Evolutionary conservation across 2,329 filamentous ascomycete genomes (phyloP), one percentile per base, ranked within the genome.

Genomic region (Shiraia bambusicola): DNA sequence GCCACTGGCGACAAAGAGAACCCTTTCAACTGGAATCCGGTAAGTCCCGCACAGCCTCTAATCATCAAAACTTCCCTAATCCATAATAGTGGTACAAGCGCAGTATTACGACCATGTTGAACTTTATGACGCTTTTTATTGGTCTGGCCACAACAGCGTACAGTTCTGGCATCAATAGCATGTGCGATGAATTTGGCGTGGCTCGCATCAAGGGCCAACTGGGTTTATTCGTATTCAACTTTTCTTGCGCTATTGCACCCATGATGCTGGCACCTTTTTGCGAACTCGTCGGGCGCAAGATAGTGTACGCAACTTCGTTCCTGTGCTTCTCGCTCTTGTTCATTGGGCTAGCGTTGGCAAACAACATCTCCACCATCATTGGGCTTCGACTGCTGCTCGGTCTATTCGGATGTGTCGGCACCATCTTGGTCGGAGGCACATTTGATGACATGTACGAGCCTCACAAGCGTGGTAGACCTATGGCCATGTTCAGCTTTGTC

Each of bases 371-470:
- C 27, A 58, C 54, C 15, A 58, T 60, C 33, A 60, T 60, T 38
- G 56, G 57, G 6, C 50, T 60, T 10, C 55, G 57, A n/a, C 49
- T 60, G 3, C 37, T 60, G 8, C 54, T 60, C 22, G 57, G 57
- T 38, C 43, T 60, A 17, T 60, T 60, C 27, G 57, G 57, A 6
- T 60, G 57, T 10, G 57, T 60, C n/a, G 57, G 57, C 15, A 60
- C 57, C 3, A 60, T 60, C 39, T 35, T 60, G 2, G 57, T 60
- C 25, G 57, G 57, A 2, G 57, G 57, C 2, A 60, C 57, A 4
- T 60, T 60, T 19, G 57, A 60, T 32, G 57, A 60, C 39, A 60
- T 60, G 57, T 60, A 60, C 37, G 55, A 58, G 12, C 52, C 57
- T 2, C 54, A 60, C 29, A 51, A 56, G 24, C 55, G 57, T 10